A percentile compares a stretch with the other conserved stretches of the same genome.
These are phyloP conservation scores for Discostella stelligera DNA, from an alignment of 352 stramenopile genomes.

Conservation along the genomic window DNA sequence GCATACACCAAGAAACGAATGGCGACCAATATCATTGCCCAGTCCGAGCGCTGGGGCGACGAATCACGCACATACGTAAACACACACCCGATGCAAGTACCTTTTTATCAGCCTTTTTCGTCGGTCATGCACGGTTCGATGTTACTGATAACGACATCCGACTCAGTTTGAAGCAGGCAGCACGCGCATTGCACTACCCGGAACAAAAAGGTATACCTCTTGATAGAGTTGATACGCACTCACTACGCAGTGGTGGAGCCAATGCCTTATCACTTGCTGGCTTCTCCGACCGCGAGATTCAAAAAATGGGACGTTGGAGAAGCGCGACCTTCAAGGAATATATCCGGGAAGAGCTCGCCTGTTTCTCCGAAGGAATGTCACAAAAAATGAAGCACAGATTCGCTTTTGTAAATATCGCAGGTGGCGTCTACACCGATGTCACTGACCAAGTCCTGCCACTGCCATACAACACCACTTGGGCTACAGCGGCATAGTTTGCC, in stretches of 20 bases:
- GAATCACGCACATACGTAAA: not conserved
- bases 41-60: not conserved
- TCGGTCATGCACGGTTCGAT: not conserved
- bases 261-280: conserved; percentile 23
- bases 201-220: conserved; percentile 10
- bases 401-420: not conserved
- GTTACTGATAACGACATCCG: conserved; percentile 3
- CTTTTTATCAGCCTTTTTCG: conserved; percentile 21
- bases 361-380: conserved; percentile 5
- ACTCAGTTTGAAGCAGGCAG: conserved; percentile 18
- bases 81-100: not conserved
- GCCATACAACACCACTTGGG: not conserved
- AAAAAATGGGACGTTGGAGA: conserved; percentile 3
- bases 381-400: conserved; percentile 16
- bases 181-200: conserved; percentile 1
- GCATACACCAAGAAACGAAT: not conserved
- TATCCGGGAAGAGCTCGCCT: not conserved
- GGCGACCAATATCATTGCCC: not conserved
- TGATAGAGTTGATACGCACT: not conserved
- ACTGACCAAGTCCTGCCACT: not conserved
- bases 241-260: conserved; percentile 10
- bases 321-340: conserved; percentile 29
- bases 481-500: not conserved
- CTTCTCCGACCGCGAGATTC: conserved; percentile 4
- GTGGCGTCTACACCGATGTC: not conserved